Evolutionary conservation across 164 flowering plant genomes (phyloP).

Genomic region (Malania oleifera): DNA sequence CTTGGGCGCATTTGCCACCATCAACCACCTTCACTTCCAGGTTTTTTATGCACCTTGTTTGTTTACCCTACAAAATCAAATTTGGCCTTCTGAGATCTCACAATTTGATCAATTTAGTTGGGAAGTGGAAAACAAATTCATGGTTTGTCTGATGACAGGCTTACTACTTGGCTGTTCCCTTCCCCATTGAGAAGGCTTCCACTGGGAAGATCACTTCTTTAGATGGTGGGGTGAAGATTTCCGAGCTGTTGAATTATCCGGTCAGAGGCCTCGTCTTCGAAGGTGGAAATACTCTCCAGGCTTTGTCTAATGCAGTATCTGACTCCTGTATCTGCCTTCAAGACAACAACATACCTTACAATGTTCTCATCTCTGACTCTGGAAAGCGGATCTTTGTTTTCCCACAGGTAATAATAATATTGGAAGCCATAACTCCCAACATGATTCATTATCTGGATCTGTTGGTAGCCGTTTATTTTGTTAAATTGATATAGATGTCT

Average conservation of each 20-base stretch:
- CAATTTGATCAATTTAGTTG: no score
- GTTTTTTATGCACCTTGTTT: slow-evolving; percentile 11
- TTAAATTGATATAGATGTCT: not conserved
- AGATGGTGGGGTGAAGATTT: slow-evolving; percentile 35
- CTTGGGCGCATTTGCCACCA: slow-evolving; percentile 73
- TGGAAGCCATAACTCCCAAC: not conserved
- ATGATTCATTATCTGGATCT: no score
- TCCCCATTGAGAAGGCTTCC: slow-evolving; percentile 63
- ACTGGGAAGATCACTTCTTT: slow-evolving; percentile 34
- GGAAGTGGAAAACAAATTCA: not conserved
- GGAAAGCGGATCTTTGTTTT: slow-evolving; percentile 52
- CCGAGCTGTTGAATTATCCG: slow-evolving; percentile 45
- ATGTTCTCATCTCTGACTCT: slow-evolving; percentile 57
- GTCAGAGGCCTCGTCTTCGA: slow-evolving; percentile 62
- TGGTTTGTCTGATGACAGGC: slow-evolving; percentile 29
- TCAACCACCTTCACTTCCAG: slow-evolving; percentile 71
- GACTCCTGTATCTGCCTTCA: slow-evolving; percentile 59
- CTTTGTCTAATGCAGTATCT: slow-evolving; percentile 40
- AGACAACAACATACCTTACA: slow-evolving; percentile 59
- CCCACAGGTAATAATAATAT: slow-evolving; percentile 42
- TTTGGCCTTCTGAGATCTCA: no score
- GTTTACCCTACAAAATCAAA: not conserved
- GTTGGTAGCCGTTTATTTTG: not conserved
- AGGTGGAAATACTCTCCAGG: slow-evolving; percentile 39
- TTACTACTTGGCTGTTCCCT: slow-evolving; percentile 51